These are phyloP conservation scores for Insectozyma bohioensis DNA, from an alignment of 1,139 yeast species.

Conservation along the genomic window DNA sequence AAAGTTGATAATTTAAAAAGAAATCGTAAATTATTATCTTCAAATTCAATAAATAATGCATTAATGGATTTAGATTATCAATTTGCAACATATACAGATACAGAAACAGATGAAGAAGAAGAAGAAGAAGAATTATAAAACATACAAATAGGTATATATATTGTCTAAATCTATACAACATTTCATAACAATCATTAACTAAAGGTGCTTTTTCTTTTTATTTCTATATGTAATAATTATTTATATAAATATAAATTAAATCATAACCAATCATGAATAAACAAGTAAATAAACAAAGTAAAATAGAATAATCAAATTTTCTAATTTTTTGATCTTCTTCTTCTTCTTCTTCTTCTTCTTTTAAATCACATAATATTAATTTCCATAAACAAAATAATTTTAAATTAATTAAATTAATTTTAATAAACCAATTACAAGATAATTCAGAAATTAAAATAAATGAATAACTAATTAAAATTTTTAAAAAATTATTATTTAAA, in stretches of 20 bases:
- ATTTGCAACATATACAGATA: neutral
- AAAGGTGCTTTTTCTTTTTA: too few species aligned
- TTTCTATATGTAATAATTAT: neutral
- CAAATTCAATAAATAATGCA: neutral
- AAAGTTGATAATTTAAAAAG: too few species aligned
- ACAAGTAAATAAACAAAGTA: conserved; percentile 4
- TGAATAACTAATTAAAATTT: conserved; percentile 7
- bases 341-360: conserved; percentile 4
- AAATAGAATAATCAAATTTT: neutral
- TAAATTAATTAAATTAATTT: conserved; percentile 2
- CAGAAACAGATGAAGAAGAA: too few species aligned
- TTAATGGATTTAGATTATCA: neutral
- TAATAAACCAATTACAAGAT: neutral
- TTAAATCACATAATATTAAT: conserved; percentile 7
- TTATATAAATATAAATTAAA: conserved; percentile 1
- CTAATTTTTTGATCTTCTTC: neutral
- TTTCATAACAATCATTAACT: too few species aligned
- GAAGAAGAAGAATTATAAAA: too few species aligned
- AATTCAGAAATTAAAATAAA: conserved; percentile 6
- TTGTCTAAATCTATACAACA: too few species aligned
- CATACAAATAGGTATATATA: too few species aligned
- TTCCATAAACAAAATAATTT: conserved; percentile 10
- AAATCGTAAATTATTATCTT: too few species aligned
- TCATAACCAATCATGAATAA: conserved; percentile 4
- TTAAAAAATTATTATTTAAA: conserved; percentile 7